These are phyloP conservation scores for Penicillium capsulatum DNA, from an alignment of 2,329 filamentous ascomycete species.

Conservation along the genomic window DNA sequence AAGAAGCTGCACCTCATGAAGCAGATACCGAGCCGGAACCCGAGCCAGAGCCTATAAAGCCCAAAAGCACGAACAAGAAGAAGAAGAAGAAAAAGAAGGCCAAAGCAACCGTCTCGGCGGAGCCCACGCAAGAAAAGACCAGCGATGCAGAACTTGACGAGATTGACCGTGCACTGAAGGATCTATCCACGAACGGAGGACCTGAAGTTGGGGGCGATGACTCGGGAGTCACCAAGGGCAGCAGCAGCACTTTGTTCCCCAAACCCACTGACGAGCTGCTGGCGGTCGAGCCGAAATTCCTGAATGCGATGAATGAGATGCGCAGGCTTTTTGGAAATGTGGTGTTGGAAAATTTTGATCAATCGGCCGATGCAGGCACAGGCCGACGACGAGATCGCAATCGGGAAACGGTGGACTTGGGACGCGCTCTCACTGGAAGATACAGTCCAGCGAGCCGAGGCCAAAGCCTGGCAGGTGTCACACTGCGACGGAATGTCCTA, in stretches of 20 bases:
- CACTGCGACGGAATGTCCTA: constrained; percentile 73
- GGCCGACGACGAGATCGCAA: constrained; percentile 55
- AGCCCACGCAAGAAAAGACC: constrained; percentile 16
- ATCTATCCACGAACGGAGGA: constrained; percentile 49
- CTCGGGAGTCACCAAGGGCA: constrained; percentile 34
- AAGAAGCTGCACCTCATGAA: neutral
- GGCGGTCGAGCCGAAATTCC: constrained; percentile 63
- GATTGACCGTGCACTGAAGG: constrained; percentile 61
- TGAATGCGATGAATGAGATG: constrained; percentile 92
- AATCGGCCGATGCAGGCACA: constrained; percentile 42
- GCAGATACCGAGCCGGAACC: constrained; percentile 5
- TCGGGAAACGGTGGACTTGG: constrained; percentile 47
- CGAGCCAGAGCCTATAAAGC: constrained; percentile 18
- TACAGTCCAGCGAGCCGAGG: constrained; percentile 54
- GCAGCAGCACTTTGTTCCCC: constrained; percentile 31
- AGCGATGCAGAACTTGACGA: constrained; percentile 52
- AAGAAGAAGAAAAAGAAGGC: constrained; percentile 55
- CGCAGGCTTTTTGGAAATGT: constrained; percentile 65
- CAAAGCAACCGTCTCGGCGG: constrained; percentile 24
- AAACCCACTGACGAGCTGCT: constrained; percentile 51
- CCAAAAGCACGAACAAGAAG: constrained; percentile 55
- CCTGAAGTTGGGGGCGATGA: constrained; percentile 15
- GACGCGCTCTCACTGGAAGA: constrained; percentile 53
- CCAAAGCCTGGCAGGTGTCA: constrained; percentile 65
- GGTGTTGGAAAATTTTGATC: constrained; percentile 57